Conservation (phyloP, 2,329 filamentous ascomycete species). For the Cladosporium sp. region DNA sequence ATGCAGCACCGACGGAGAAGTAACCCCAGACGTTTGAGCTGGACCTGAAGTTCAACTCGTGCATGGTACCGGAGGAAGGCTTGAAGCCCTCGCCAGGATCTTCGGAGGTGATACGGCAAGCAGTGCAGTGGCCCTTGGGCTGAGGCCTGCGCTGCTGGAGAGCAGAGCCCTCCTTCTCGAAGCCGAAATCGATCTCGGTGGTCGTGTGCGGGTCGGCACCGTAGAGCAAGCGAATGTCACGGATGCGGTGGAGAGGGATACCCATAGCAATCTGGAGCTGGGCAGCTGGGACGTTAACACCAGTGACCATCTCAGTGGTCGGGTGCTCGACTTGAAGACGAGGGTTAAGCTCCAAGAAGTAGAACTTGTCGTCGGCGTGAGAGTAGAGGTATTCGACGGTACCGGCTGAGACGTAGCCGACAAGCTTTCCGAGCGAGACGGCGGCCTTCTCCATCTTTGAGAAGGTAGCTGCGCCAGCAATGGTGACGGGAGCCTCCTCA, state of each 20-base stretch:
- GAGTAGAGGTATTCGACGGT: conserved; percentile 99
- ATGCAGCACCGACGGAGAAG: conserved; percentile 95
- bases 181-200: conserved; percentile 93
- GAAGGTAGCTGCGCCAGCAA: conserved; percentile 86
- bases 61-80: conserved; percentile 97
- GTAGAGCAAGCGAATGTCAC: conserved; percentile 93
- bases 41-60: conserved; percentile 97
- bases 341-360: conserved; percentile 97
- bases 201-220: conserved; percentile 85
- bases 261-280: conserved; percentile 99
- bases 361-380: conserved; percentile 96
- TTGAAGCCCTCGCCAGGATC: conserved; percentile 99
- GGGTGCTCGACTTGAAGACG: conserved; percentile 99
- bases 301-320: conserved; percentile 98
- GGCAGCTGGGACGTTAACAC: conserved; percentile 92
- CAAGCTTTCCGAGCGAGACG: conserved; percentile 85
- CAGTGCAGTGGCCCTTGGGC: conserved; percentile 95
- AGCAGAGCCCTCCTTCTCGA: conserved; percentile 77
- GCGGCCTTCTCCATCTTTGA: conserved; percentile 94
- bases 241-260: conserved; percentile 88
- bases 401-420: conserved; percentile 97
- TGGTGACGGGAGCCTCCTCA: conserved; percentile 95
- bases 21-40: conserved; percentile 99
- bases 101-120: conserved; percentile 98
- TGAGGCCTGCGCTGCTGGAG: conserved; percentile 83